These are phyloP conservation scores for Calocera viscosa DNA, from an alignment of 768 basidiomycete species.

Conservation along the genomic window DNA sequence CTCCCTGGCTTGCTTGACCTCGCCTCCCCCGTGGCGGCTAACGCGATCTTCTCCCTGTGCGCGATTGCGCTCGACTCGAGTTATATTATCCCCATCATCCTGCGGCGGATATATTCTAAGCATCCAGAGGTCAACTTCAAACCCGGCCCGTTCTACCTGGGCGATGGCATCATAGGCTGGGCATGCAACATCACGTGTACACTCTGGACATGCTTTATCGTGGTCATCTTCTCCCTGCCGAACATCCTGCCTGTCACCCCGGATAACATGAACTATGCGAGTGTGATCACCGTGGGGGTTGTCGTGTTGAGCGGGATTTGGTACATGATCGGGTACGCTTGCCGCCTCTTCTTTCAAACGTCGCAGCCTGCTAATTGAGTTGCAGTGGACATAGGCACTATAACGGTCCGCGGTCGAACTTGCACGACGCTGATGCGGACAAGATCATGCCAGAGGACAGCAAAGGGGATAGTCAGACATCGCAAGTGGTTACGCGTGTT, in stretches of 20 bases:
- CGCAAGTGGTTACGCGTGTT: background rate
- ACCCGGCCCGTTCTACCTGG: conserved; percentile 81
- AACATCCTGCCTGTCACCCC: conserved; percentile 55
- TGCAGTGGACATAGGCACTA: conserved; percentile 21
- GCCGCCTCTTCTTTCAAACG: conserved; percentile 22
- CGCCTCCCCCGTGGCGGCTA: conserved; percentile 61
- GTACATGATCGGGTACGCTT: conserved; percentile 29
- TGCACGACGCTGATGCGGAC: conserved; percentile 1
- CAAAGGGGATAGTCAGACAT: background rate
- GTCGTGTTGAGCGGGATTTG: conserved; percentile 4
- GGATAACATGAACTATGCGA: conserved; percentile 71
- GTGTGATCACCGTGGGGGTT: conserved; percentile 32
- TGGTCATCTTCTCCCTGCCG: conserved; percentile 61
- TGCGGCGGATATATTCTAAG: conserved; percentile 51
- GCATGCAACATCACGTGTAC: conserved; percentile 54
- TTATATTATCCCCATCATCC: conserved; percentile 72
- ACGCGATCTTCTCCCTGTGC: conserved; percentile 70
- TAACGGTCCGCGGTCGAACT: conserved; percentile 22
- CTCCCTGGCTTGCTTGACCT: conserved; percentile 51
- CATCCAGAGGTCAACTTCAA: conserved; percentile 76
- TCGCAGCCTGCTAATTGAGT: background rate
- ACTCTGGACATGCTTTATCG: conserved; percentile 53
- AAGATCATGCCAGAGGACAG: background rate
- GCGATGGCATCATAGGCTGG: conserved; percentile 50
- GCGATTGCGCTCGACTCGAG: conserved; percentile 59